Evolutionary conservation across 768 basidiomycete species (phyloP).

Genomic region (Tricholoma sp.): DNA sequence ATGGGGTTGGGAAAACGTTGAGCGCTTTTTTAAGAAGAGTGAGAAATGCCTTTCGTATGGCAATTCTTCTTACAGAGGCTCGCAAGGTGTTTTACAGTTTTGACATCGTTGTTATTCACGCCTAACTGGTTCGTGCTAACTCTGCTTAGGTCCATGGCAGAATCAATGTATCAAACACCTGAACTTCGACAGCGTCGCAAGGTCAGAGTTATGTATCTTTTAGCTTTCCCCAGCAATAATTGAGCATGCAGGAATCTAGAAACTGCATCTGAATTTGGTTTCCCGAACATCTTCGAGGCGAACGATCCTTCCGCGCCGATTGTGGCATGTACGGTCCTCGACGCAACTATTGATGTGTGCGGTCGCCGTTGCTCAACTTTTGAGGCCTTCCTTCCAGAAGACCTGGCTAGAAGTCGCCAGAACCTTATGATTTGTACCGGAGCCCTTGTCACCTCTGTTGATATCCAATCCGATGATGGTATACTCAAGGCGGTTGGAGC

Average conservation of each 20-base stretch:
- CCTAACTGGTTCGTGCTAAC: background rate
- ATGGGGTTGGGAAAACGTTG: too few species aligned
- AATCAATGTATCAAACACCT: conserved; percentile 6
- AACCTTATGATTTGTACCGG: conserved; percentile 18
- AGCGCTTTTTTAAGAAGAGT: too few species aligned
- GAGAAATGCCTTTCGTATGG: too few species aligned
- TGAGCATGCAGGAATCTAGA: conserved; percentile 5
- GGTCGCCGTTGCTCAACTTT: conserved; percentile 18
- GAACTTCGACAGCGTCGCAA: conserved; percentile 5
- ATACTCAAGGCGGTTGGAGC: too few species aligned
- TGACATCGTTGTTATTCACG: background rate
- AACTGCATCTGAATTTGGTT: conserved; percentile 12
- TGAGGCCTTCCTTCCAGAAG: conserved; percentile 18
- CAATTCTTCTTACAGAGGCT: too few species aligned
- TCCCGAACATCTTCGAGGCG: conserved; percentile 13
- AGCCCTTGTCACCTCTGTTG: conserved; percentile 13
- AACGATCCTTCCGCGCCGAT: conserved; percentile 18
- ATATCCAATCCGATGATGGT: conserved; percentile 2
- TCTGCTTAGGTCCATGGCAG: conserved; percentile 15
- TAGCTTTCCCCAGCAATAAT: background rate
- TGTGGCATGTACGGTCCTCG: conserved; percentile 14
- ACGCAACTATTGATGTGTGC: conserved; percentile 15
- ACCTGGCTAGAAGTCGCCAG: conserved; percentile 10
- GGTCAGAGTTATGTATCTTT: background rate
- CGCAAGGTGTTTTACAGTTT: background rate